phyloP scores from a whole-genome alignment of 225 moss, liverwort and hornwort species.

The Polytrichum commune region DNA sequence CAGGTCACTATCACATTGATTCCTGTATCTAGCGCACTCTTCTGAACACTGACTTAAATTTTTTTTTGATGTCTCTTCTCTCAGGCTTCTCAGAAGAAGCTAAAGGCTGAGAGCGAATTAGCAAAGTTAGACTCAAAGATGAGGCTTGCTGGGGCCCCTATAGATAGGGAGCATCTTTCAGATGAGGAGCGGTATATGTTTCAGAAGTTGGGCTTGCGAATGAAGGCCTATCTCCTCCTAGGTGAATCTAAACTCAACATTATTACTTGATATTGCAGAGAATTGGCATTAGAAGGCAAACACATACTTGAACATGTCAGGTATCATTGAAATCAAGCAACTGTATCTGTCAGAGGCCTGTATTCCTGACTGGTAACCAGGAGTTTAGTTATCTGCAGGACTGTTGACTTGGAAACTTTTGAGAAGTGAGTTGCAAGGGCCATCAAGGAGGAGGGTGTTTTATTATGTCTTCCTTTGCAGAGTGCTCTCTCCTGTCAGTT shows the following conservation, averaged over 20 bases:
- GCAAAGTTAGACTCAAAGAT: conserved; percentile 66
- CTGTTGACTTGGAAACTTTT: not conserved
- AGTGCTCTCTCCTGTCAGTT: not conserved
- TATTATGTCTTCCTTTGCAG: not conserved
- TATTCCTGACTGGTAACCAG: too few species aligned
- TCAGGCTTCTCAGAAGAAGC: conserved; percentile 69
- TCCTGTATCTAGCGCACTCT: not conserved
- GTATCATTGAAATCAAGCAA: too few species aligned
- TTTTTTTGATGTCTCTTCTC: not conserved
- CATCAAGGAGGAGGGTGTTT: not conserved
- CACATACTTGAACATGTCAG: too few species aligned
- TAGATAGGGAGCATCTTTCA: conserved; percentile 69
- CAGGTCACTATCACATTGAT: not conserved
- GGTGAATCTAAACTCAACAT: conserved; percentile 35
- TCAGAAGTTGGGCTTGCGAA: conserved; percentile 75
- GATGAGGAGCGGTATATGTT: conserved; percentile 94
- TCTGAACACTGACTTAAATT: conserved; percentile 12
- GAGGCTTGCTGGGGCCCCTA: conserved; percentile 53
- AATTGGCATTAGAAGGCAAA: too few species aligned
- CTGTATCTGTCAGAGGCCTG: too few species aligned
- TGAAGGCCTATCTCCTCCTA: conserved; percentile 83
- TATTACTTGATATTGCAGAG: too few species aligned
- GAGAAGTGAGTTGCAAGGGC: not conserved
- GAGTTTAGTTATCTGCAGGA: too few species aligned
- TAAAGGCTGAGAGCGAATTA: conserved; percentile 55